A percentile compares a stretch with the other conserved stretches of the same genome.
phyloP scores from a whole-genome alignment of 2,329 filamentous ascomycete species.

The Pyrenophora tritici-repentis region DNA sequence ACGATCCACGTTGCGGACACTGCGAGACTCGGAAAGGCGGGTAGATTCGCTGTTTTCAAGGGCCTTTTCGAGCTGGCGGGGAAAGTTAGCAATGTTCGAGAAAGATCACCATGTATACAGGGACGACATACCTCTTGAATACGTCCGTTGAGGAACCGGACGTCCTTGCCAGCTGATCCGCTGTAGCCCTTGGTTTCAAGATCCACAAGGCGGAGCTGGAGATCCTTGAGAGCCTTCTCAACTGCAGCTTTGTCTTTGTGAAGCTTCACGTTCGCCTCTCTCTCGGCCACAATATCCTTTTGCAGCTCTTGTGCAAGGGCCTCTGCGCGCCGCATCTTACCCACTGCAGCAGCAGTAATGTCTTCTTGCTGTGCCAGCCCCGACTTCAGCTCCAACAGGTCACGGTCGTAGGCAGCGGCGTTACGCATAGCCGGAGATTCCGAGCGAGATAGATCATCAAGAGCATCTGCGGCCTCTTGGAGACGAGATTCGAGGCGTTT shows the following conservation, averaged over 20 bases:
- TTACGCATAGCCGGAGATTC: slow-evolving; percentile 88
- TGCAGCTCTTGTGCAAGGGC: slow-evolving; percentile 86
- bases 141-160: slow-evolving; percentile 90
- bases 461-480: slow-evolving; percentile 81
- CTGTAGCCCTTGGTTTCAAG: slow-evolving; percentile 92
- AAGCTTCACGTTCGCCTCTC: slow-evolving; percentile 78
- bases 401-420: slow-evolving; percentile 84
- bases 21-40: slow-evolving; percentile 80
- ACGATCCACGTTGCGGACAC: slow-evolving; percentile 89
- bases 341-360: slow-evolving; percentile 85
- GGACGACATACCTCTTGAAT: slow-evolving; percentile 81
- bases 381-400: slow-evolving; percentile 87
- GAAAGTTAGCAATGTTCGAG: slow-evolving; percentile 16
- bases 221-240: slow-evolving; percentile 88
- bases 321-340: slow-evolving; percentile 96
- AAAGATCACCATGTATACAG: neutral
- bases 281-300: slow-evolving; percentile 85
- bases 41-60: slow-evolving; percentile 82
- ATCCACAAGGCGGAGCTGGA: slow-evolving; percentile 87
- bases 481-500: slow-evolving; percentile 83
- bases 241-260: slow-evolving; percentile 88
- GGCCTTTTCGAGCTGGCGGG: slow-evolving; percentile 76
- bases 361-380: slow-evolving; percentile 91
- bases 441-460: slow-evolving; percentile 85
- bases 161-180: slow-evolving; percentile 89